These are phyloP conservation scores for Lomentospora prolificans DNA, from an alignment of 2,329 filamentous ascomycete species.

Conservation along the genomic window DNA sequence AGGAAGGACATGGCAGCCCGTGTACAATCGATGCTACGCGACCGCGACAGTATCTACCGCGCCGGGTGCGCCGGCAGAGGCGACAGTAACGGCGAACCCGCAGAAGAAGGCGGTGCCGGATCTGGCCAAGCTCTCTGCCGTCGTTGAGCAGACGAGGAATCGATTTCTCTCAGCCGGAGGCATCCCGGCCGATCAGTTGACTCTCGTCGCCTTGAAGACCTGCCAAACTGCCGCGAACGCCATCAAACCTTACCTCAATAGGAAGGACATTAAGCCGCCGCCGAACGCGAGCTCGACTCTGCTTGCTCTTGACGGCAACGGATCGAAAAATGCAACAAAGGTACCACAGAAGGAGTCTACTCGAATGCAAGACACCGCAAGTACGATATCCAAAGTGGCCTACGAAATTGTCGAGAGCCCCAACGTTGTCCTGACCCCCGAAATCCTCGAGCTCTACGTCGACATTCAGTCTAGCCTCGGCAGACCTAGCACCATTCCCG, in stretches of 20 bases:
- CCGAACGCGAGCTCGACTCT: constrained; percentile 20
- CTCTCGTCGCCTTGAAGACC: constrained; percentile 31
- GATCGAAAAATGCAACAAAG: constrained; percentile 10
- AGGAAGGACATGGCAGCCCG: not conserved
- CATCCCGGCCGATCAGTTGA: constrained; percentile 33
- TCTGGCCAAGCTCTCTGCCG: constrained; percentile 27
- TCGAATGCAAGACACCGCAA: constrained; percentile 33
- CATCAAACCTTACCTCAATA: constrained; percentile 23
- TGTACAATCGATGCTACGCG: not conserved
- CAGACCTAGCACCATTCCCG: constrained; percentile 66
- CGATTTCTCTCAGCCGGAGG: constrained; percentile 33
- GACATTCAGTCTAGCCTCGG: constrained; percentile 64
- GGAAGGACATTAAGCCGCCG: constrained; percentile 2
- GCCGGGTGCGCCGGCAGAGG: constrained; percentile 5
- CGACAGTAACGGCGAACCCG: not conserved
- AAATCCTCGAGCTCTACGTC: constrained; percentile 65
- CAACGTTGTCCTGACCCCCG: constrained; percentile 69
- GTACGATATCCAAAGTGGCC: constrained; percentile 48
- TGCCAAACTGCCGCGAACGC: constrained; percentile 35
- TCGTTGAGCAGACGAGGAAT: constrained; percentile 31
- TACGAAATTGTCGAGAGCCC: constrained; percentile 63
- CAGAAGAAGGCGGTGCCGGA: constrained; percentile 21
- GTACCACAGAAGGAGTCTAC: constrained; percentile 9
- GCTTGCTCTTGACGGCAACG: constrained; percentile 21
- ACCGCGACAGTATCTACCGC: constrained; percentile 12